Base-by-base conservation (phyloP, 1,284 basidiomycete species). In the Austroboletus rostrupii region DNA sequence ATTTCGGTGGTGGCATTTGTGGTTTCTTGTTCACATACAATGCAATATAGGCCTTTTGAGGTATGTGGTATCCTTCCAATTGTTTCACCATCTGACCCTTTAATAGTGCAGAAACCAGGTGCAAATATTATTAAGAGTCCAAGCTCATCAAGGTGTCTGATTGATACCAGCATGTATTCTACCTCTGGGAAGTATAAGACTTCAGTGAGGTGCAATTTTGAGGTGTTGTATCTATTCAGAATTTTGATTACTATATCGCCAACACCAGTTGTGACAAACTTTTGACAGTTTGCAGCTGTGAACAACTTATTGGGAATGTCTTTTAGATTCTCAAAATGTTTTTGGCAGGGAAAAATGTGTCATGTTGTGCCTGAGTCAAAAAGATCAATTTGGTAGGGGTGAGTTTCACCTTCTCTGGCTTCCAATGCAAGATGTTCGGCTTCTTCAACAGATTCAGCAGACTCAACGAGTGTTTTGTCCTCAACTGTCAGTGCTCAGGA, bases 301-400 rank as follows among this genome's bases (percentile, higher is more conserved):
- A 77, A 66, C 0, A 52, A 14, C 3, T 62, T 57, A n/a, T n/a
- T 0, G 64, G 58, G 1, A 60, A 49, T 3, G 70, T 74, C n/a
- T n/a, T n/a, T n/a, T n/a, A n/a, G n/a, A n/a, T n/a, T n/a, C n/a
- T n/a, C n/a, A n/a, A n/a, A n/a, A n/a, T n/a, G n/a, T n/a, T 72
- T 54, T 0, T 57, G 49, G 50, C 72, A 72, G 0, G 71, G 74
- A 0, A 69, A 71, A 12, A 78, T 68, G 43, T 77, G 74, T 3
- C 57, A 31, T 0, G 67, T 70, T 2, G 64, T 62, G 0, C 76
- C 72, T 1, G 70, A 73, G 52, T 77, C 69, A 42, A 61, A 70
- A 0, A 76, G 35, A 36, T 73, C 65, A 1, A 54, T 53, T n/a
- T n/a, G n/a, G n/a, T n/a, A n/a, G n/a, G n/a, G n/a, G n/a, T n/a